Base-by-base conservation (phyloP, 2,329 filamentous ascomycete genomes). In the Trichoderma atrobrunneum region DNA sequence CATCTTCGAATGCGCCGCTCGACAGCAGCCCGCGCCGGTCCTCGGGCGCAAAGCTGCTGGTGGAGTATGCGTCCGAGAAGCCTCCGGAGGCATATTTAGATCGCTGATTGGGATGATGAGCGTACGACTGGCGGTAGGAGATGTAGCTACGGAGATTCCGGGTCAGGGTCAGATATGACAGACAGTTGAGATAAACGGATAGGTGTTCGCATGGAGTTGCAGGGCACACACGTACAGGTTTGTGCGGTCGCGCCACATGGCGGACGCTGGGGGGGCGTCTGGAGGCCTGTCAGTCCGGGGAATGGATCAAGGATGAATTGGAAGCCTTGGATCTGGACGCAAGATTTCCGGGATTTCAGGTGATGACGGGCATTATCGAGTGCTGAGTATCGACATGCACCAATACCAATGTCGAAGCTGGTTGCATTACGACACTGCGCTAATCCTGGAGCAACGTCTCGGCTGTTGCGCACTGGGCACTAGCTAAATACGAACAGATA, bases 211-310 rank as follows among this genome's bases (percentile, higher is more conserved):
- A 34, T 65, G 26, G 61, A 36, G 16, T 62, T 14, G 26, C 56
- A 61, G 26, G 26, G 36, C 43, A 54, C 43, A 54, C 72, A 80
- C 89, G 78, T 90, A 98, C 94, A 99, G 92, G 82, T 98, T 99
- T 78, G 96, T 99, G 84, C 96, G 92, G 88, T 99, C 96, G 87
- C 96, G 94, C 95, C 95, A 99, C 94, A 97, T 97, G 85, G 88
- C 91, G 90, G 87, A 87, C 86, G 85, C 84, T 78, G 72, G 72
- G 73, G 73, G 66, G 73, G 74, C 75, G 75, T 74, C 73, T 74
- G 71, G 74, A 74, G 76, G 76, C 65, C 77, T 73, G 75, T 79
- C 77, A 77, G 73, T 72, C 72, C 70, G 70, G 68, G 71, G 71
- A 48, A 59, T 66, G 68, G 61, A 39, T 63, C 43, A 36, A 57